phyloP scores from a whole-genome alignment of 2,329 filamentous ascomycete species.

The Cladosporium austrohemisphaericum region DNA sequence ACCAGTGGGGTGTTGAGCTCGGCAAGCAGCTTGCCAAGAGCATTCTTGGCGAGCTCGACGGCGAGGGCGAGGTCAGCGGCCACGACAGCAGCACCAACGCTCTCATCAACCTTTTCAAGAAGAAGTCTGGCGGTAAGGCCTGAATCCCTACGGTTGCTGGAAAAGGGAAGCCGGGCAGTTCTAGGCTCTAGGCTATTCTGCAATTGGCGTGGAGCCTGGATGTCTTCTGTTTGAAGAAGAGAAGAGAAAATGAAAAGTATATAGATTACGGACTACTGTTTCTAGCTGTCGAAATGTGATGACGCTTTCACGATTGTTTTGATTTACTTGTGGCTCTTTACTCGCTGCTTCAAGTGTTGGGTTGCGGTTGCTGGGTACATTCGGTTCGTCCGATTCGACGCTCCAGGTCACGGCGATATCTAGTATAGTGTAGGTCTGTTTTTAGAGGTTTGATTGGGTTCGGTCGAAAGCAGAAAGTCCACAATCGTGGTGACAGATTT shows the following conservation, averaged over 20 bases:
- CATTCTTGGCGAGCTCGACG: slow-evolving; percentile 70
- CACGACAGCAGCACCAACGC: slow-evolving; percentile 89
- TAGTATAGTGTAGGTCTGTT: no score
- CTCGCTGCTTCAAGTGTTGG: no score
- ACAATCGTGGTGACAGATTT: no score
- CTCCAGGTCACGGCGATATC: no score
- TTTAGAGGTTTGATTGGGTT: no score
- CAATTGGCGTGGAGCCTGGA: no score
- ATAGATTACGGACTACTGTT: background rate
- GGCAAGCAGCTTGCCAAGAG: slow-evolving; percentile 88
- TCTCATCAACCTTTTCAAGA: slow-evolving; percentile 89
- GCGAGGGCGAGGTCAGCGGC: slow-evolving; percentile 62
- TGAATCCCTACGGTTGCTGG: background rate
- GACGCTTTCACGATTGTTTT: background rate
- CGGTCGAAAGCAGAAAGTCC: no score
- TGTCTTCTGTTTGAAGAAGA: no score
- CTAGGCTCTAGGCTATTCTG: slow-evolving; percentile 4
- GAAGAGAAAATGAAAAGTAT: background rate
- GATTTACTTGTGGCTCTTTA: no score
- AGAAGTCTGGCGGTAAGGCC: slow-evolving; percentile 49
- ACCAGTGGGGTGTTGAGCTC: slow-evolving; percentile 99
- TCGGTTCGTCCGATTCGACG: no score
- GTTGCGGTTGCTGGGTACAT: no score
- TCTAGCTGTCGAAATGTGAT: background rate
- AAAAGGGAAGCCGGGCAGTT: background rate